Percentiles rank a stretch among this genome's conserved stretches.
Evolutionary conservation across 768 basidiomycete genomes (phyloP).

Genomic region (Lyophyllum atratum): DNA sequence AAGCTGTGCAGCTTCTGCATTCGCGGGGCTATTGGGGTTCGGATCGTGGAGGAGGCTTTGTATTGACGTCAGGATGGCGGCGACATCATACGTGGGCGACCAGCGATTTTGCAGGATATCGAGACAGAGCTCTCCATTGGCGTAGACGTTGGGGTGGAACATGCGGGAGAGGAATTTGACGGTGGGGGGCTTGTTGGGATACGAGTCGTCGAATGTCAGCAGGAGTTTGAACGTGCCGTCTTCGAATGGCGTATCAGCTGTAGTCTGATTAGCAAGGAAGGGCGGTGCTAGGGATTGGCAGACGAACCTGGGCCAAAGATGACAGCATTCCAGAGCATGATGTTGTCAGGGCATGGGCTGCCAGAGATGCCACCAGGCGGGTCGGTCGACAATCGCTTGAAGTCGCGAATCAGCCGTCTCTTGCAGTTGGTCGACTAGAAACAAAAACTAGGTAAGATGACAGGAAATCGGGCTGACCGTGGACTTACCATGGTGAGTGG

Average conservation of each 20-base stretch:
- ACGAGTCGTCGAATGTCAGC: constrained; percentile 95
- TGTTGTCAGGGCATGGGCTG: constrained; percentile 96
- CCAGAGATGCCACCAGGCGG: constrained; percentile 97
- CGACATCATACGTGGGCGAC: constrained; percentile 99
- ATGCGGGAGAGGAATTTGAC: constrained; percentile 97
- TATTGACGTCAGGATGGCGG: constrained; percentile 95
- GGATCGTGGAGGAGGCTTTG: constrained; percentile 97
- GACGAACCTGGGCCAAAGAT: constrained; percentile 95
- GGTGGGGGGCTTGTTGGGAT: constrained; percentile 97
- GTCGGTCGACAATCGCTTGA: constrained; percentile 92
- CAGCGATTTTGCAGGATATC: constrained; percentile 99
- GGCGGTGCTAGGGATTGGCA: not conserved
- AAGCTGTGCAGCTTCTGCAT: constrained; percentile 96
- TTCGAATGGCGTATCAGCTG: constrained; percentile 98
- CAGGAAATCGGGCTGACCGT: not conserved
- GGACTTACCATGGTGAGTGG: constrained; percentile 5
- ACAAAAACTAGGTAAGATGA: not conserved
- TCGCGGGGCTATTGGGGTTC: constrained; percentile 97
- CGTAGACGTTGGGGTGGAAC: constrained; percentile 99
- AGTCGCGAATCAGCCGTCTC: constrained; percentile 95
- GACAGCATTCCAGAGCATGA: constrained; percentile 99
- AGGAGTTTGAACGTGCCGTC: constrained; percentile 98
- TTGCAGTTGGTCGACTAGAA: constrained; percentile 91
- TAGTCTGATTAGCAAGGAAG: constrained; percentile 1
- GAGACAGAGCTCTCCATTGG: constrained; percentile 96